phyloP scores from a whole-genome alignment of 106 monocot genomes.

The Dioscorea zingiberensis region DNA sequence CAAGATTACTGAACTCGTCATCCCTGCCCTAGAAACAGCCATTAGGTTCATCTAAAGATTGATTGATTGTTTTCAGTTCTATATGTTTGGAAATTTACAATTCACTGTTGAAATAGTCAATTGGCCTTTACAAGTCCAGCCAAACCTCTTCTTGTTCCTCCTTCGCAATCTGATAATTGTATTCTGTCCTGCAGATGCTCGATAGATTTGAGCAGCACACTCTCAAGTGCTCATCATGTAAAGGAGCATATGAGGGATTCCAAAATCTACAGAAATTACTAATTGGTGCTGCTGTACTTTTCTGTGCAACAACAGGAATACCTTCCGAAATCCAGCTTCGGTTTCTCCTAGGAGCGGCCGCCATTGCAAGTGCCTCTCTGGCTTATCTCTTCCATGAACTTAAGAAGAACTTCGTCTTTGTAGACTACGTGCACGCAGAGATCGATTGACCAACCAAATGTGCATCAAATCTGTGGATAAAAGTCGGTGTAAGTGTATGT shows the following conservation, averaged over 20 bases:
- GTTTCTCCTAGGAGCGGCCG: slow-evolving; percentile 52
- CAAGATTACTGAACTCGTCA: too few species aligned
- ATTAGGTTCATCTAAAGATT: too few species aligned
- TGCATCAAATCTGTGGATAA: too few species aligned
- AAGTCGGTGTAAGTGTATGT: background rate
- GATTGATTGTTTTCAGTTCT: too few species aligned
- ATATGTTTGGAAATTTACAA: too few species aligned
- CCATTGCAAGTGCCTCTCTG: slow-evolving; percentile 42
- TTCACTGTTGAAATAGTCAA: too few species aligned
- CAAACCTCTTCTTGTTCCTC: too few species aligned
- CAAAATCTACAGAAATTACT: slow-evolving; percentile 59
- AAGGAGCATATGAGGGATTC: slow-evolving; percentile 55
- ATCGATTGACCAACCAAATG: too few species aligned
- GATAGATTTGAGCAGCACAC: slow-evolving; percentile 92
- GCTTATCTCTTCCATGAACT: slow-evolving; percentile 64
- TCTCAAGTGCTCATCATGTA: slow-evolving; percentile 87
- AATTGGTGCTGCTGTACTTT: slow-evolving; percentile 43
- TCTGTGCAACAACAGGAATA: slow-evolving; percentile 53
- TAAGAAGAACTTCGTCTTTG: slow-evolving; percentile 79
- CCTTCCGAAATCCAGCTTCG: slow-evolving; percentile 49
- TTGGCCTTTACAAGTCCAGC: too few species aligned
- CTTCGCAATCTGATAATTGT: too few species aligned
- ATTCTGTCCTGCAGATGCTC: slow-evolving; percentile 57
- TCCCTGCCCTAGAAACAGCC: too few species aligned
- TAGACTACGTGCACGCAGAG: slow-evolving; percentile 89